Evolutionary conservation across 2,329 filamentous ascomycete genomes (phyloP).

Genomic region (Coleophoma cylindrospora): DNA sequence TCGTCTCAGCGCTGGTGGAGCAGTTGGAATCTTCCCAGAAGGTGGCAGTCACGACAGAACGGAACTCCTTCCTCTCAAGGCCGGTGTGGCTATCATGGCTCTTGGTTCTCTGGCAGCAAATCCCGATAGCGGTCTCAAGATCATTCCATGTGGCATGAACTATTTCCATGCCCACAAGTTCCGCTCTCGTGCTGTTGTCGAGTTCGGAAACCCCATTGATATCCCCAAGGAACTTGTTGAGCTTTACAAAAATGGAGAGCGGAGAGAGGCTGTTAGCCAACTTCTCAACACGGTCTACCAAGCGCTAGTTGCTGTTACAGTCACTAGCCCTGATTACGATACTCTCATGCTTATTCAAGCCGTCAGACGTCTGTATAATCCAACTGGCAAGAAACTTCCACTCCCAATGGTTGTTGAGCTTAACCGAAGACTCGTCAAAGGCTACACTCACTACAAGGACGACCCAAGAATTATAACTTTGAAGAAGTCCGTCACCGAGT

Average conservation of each 20-base stretch:
- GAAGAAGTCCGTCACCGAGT: slow-evolving; percentile 70
- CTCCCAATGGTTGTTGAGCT: slow-evolving; percentile 91
- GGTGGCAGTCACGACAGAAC: slow-evolving; percentile 94
- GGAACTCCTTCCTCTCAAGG: slow-evolving; percentile 87
- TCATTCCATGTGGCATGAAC: slow-evolving; percentile 97
- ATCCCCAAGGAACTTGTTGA: slow-evolving; percentile 78
- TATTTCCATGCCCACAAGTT: slow-evolving; percentile 99
- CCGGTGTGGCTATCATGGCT: slow-evolving; percentile 97
- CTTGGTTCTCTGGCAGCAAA: slow-evolving; percentile 82
- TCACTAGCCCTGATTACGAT: slow-evolving; percentile 90
- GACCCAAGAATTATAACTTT: slow-evolving; percentile 77
- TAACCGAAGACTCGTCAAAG: slow-evolving; percentile 84
- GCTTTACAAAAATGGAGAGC: slow-evolving; percentile 77
- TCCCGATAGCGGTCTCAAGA: slow-evolving; percentile 84
- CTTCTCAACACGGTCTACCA: slow-evolving; percentile 85
- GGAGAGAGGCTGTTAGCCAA: slow-evolving; percentile 80
- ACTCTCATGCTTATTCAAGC: slow-evolving; percentile 97
- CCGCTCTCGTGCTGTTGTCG: slow-evolving; percentile 88
- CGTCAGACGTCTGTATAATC: slow-evolving; percentile 87
- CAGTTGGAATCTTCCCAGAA: slow-evolving; percentile 95
- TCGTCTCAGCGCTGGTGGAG: slow-evolving; percentile 75
- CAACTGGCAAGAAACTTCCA: slow-evolving; percentile 88
- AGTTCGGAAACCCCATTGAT: slow-evolving; percentile 88
- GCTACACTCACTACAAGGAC: slow-evolving; percentile 89
- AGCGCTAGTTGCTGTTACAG: slow-evolving; percentile 80